These are phyloP conservation scores for Dendrocalamus sinicus DNA, from an alignment of 176 grass and related monocot species.

Conservation along the genomic window DNA sequence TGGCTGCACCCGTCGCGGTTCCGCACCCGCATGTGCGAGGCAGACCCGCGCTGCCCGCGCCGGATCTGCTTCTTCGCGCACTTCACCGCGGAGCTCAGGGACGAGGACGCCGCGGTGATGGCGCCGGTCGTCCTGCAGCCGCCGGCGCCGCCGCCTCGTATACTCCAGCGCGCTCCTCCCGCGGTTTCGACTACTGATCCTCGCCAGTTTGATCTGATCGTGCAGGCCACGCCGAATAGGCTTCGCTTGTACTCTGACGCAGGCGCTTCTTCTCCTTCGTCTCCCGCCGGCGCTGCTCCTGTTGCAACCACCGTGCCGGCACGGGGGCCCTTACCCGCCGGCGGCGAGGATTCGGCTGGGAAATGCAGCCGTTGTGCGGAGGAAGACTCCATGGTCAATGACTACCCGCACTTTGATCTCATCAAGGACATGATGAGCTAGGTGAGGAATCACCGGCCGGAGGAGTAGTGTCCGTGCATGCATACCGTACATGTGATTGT, in stretches of 20 bases:
- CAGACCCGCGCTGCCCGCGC: slow-evolving; percentile 9
- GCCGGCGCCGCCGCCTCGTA: background rate
- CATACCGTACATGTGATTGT: background rate
- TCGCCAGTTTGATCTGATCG: background rate
- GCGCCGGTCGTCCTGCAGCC: background rate
- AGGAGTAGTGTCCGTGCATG: background rate
- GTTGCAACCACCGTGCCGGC: background rate
- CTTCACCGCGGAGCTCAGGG: slow-evolving; percentile 25
- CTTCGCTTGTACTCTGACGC: background rate
- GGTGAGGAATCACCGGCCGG: background rate
- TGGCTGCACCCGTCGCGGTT: slow-evolving; percentile 60
- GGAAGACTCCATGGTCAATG: background rate
- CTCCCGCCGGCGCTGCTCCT: too few species aligned
- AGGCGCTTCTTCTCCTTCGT: background rate
- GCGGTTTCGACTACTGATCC: background rate
- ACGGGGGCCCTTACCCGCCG: background rate
- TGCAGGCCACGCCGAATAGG: background rate
- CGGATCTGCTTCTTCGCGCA: slow-evolving; percentile 70
- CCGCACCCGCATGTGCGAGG: slow-evolving; percentile 55
- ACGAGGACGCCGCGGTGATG: background rate
- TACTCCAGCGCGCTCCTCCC: background rate
- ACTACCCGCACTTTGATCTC: slow-evolving; percentile 45
- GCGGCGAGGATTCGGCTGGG: background rate
- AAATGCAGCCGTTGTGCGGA: background rate
- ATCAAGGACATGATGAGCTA: slow-evolving; percentile 44